These are phyloP conservation scores for Theobroma grandiflorum DNA, from an alignment of 441 rosid genomes.

Conservation along the genomic window DNA sequence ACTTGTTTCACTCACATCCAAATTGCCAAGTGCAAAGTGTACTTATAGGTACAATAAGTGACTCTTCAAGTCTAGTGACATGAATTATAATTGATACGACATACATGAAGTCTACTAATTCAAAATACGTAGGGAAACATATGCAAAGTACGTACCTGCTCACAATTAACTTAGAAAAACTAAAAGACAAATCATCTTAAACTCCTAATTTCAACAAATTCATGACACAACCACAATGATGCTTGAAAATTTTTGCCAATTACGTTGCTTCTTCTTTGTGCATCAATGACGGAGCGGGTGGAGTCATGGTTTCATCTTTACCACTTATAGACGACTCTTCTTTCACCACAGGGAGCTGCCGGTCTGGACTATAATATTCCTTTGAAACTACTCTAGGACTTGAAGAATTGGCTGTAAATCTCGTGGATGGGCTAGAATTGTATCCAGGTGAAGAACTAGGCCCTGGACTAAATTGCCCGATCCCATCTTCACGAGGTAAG, in stretches of 20 bases:
- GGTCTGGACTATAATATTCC: slow-evolving; percentile 50
- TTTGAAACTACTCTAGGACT: slow-evolving; percentile 54
- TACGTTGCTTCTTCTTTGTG: slow-evolving; percentile 53
- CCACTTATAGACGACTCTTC: slow-evolving; percentile 45
- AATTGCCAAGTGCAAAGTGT: no score
- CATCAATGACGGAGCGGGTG: slow-evolving; percentile 69
- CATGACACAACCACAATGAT: slow-evolving; percentile 11
- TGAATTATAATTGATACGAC: no score
- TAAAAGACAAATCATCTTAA: no score
- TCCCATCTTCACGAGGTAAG: slow-evolving; percentile 55
- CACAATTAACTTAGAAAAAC: no score
- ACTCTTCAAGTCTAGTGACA: no score
- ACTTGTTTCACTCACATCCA: no score
- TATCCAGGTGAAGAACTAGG: slow-evolving; percentile 43
- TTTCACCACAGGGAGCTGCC: slow-evolving; percentile 50
- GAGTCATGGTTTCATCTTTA: slow-evolving; percentile 61
- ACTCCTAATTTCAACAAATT: slow-evolving; percentile 19
- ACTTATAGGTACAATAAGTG: no score
- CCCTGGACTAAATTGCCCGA: slow-evolving; percentile 40
- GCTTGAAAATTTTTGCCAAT: slow-evolving; percentile 16
- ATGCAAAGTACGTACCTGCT: no score
- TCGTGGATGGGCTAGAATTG: slow-evolving; percentile 40
- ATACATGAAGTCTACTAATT: no score
- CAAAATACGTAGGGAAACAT: no score
- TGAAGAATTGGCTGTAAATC: slow-evolving; percentile 43